Evolutionary conservation across 2,329 filamentous ascomycete genomes (phyloP).

Genomic region (Fusarium floridanum): DNA sequence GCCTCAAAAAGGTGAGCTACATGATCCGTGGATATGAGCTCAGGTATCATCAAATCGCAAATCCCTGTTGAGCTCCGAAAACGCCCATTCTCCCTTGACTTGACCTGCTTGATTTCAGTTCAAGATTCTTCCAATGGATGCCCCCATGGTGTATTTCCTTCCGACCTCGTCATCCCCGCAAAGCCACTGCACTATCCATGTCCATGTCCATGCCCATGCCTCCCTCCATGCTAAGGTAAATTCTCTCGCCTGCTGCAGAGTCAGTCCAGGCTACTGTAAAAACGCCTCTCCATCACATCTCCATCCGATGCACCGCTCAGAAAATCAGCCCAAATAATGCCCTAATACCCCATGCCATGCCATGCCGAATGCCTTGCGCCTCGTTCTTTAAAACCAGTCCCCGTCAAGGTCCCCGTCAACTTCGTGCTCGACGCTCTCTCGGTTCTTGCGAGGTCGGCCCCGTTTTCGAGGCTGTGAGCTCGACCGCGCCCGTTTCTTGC

Average conservation of each 20-base stretch:
- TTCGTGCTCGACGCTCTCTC: conserved; percentile 53
- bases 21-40: conserved; percentile 34
- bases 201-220: too few relatives aligned
- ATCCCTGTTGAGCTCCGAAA: conserved; percentile 33
- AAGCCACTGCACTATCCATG: conserved; percentile 7
- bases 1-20: conserved; percentile 38
- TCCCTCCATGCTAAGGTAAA: not conserved
- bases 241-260: conserved; percentile 14
- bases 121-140: conserved; percentile 4
- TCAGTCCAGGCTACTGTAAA: conserved; percentile 7
- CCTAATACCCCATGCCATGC: not conserved
- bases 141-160: not conserved
- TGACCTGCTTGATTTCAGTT: conserved; percentile 10
- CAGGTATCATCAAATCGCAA: conserved; percentile 47
- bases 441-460: conserved; percentile 64
- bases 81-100: conserved; percentile 33
- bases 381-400: conserved; percentile 51
- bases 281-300: conserved; percentile 26
- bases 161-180: not conserved
- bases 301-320: conserved; percentile 22
- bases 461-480: conserved; percentile 63
- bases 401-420: conserved; percentile 54
- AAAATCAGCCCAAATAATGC: conserved; percentile 26
- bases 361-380: conserved; percentile 16
- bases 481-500: conserved; percentile 71